Percentiles rank a stretch among this genome's conserved stretches.
These are phyloP conservation scores for Auricularia auricula-judae DNA, from an alignment of 768 basidiomycete genomes.

Conservation along the genomic window DNA sequence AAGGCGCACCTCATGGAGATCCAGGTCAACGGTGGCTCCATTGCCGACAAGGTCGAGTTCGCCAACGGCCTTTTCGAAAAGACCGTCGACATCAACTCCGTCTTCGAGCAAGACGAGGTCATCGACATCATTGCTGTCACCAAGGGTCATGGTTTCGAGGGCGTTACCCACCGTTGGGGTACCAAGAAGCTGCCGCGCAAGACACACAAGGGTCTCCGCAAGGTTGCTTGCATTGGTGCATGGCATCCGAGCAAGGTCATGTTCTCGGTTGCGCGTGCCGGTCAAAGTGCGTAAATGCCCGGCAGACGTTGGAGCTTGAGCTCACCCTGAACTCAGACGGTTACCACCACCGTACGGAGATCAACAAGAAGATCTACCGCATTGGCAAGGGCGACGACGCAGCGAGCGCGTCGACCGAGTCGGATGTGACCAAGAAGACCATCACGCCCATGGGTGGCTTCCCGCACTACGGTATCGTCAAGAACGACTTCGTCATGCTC, in stretches of 20 bases:
- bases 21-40: slow-evolving; percentile 93
- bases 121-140: slow-evolving; percentile 97
- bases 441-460: slow-evolving; percentile 99
- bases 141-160: slow-evolving; percentile 99
- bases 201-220: slow-evolving; percentile 99
- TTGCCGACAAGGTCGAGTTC: slow-evolving; percentile 96
- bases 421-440: slow-evolving; percentile 84
- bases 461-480: slow-evolving; percentile 97
- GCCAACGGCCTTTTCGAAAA: slow-evolving; percentile 94
- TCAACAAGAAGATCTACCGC: slow-evolving; percentile 99
- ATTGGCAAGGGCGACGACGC: slow-evolving; percentile 72
- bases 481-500: slow-evolving; percentile 95
- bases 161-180: slow-evolving; percentile 99
- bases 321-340: slow-evolving; percentile 43
- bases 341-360: slow-evolving; percentile 93
- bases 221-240: slow-evolving; percentile 97
- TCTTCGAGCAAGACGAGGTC: slow-evolving; percentile 96
- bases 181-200: slow-evolving; percentile 97
- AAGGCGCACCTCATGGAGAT: slow-evolving; percentile 99
- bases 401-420: slow-evolving; percentile 84
- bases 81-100: slow-evolving; percentile 67
- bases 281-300: slow-evolving; percentile 72
- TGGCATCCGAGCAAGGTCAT: slow-evolving; percentile 99
- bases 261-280: slow-evolving; percentile 99
- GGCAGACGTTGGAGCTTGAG: background rate